Evolutionary conservation across 2,329 filamentous ascomycete species (phyloP).

Genomic region (Diplodia intermedia): DNA sequence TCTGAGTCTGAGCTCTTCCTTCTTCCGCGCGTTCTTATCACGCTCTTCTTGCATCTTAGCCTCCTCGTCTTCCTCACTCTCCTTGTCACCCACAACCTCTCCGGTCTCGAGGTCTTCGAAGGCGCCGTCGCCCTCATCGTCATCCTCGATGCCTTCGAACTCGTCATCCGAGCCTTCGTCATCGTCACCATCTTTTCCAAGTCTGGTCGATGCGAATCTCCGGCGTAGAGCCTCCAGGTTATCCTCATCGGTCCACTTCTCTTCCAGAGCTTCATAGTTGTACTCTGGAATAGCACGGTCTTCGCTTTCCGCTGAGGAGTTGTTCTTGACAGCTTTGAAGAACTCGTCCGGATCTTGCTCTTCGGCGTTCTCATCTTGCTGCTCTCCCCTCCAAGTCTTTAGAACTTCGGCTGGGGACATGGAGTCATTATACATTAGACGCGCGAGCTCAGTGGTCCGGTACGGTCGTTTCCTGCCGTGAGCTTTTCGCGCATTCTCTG

Average conservation of each 20-base stretch:
- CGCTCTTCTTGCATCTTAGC: slow-evolving; percentile 82
- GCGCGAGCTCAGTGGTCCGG: slow-evolving; percentile 80
- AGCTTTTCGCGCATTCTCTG: slow-evolving; percentile 73
- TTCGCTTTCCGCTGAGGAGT: slow-evolving; percentile 62
- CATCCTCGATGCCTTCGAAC: slow-evolving; percentile 63
- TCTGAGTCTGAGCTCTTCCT: slow-evolving; percentile 91
- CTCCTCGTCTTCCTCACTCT: slow-evolving; percentile 54
- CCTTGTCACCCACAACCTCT: slow-evolving; percentile 60
- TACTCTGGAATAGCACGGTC: slow-evolving; percentile 80
- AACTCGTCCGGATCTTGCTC: slow-evolving; percentile 67
- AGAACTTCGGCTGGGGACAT: slow-evolving; percentile 78
- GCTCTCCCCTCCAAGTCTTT: slow-evolving; percentile 77
- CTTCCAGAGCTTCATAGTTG: slow-evolving; percentile 79
- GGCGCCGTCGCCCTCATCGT: slow-evolving; percentile 74
- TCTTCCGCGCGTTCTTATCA: slow-evolving; percentile 85
- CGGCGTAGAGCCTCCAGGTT: slow-evolving; percentile 76
- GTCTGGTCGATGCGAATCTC: slow-evolving; percentile 75
- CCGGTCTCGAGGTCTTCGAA: slow-evolving; percentile 87
- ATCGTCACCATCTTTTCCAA: slow-evolving; percentile 54
- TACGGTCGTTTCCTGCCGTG: slow-evolving; percentile 75
- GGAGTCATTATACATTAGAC: slow-evolving; percentile 85
- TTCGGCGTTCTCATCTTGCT: slow-evolving; percentile 56
- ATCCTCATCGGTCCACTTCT: slow-evolving; percentile 83
- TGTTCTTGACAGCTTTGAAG: slow-evolving; percentile 63
- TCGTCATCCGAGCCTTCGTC: slow-evolving; percentile 61